phyloP scores from a whole-genome alignment of 2,329 filamentous ascomycete species.

The Colletotrichum tabaci region DNA sequence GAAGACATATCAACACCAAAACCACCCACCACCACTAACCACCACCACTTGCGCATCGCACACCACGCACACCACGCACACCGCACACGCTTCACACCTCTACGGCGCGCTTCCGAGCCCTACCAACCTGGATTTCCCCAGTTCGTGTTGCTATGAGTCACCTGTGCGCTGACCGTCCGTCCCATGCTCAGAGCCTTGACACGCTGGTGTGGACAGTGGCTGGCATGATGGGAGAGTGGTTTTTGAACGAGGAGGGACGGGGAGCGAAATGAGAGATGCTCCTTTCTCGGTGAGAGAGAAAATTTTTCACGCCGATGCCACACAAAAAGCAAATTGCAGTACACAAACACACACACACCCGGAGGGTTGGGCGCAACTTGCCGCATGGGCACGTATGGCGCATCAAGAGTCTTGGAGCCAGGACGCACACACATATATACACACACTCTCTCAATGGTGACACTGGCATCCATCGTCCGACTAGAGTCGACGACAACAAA shows the following conservation, averaged over 20 bases:
- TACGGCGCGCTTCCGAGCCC: slow-evolving; percentile 5
- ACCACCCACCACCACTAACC: not conserved
- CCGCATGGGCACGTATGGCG: slow-evolving; percentile 35
- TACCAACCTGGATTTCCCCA: slow-evolving; percentile 4
- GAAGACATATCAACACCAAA: slow-evolving; percentile 30
- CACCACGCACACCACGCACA: slow-evolving; percentile 30
- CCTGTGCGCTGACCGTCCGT: slow-evolving; percentile 25
- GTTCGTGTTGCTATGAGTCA: slow-evolving; percentile 33
- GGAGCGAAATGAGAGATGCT: slow-evolving; percentile 34
- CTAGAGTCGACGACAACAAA: slow-evolving; percentile 20
- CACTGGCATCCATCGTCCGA: slow-evolving; percentile 23
- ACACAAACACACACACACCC: slow-evolving; percentile 9
- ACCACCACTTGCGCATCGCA: slow-evolving; percentile 8
- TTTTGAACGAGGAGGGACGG: slow-evolving; percentile 23
- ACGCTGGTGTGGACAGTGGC: slow-evolving; percentile 15
- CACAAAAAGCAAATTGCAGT: slow-evolving; percentile 40
- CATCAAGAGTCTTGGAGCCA: slow-evolving; percentile 9
- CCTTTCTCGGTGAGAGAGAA: slow-evolving; percentile 38
- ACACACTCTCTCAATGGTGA: not conserved
- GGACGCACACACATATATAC: not conserved
- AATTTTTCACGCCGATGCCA: slow-evolving; percentile 36
- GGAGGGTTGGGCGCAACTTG: slow-evolving; percentile 32
- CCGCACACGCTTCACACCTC: slow-evolving; percentile 14
- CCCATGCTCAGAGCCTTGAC: slow-evolving; percentile 14
- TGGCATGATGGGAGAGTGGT: slow-evolving; percentile 36